Base-by-base conservation (phyloP, 164 flowering plant species). In the Hamamelis virginiana region DNA sequence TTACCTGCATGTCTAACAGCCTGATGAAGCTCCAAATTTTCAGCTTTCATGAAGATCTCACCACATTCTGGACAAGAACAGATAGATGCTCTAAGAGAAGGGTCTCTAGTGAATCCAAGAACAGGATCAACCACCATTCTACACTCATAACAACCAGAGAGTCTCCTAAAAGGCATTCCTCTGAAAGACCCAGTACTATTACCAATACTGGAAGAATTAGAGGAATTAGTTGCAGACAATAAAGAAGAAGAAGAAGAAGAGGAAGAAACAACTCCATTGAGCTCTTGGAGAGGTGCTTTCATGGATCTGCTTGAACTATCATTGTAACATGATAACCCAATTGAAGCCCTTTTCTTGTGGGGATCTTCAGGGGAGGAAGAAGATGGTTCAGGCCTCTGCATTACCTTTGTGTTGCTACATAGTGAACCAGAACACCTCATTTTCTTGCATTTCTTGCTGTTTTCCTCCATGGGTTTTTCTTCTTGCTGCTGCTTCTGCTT, bases 81-180 rank as follows among this genome's bases (percentile, higher is more conserved):
- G 27, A 87, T 80, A 50, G 85, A 75, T 33, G 80, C 55, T 76
- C 90, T 86, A 16, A 87, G 76, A 69, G 90, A 85, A 74, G 96
- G 84, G 60, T 85, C 85, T 74, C 87, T 86, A 28, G 87, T 73
- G 65, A 84, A 58, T 1, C 89, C 90, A 73, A 76, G 82, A 74
- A 88, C 85, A 60, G 94, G 98, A 69, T 94, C 98, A 51, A 88
- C 86, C 71, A 91, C 93, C 91, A 88, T 84, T 74, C 86, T 80
- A 65, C 98, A 91, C 75, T 94, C 98, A 76, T 90, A 94, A 67
- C 98, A 94, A 13, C 96, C 97, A 9, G 96, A 89, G 63, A 94
- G 71, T 66, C 88, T 88, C 74, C 91, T 80, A 47, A 91, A 81
- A 1, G 84, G 87, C 86, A 85, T 89, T 62, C 86, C 92, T 71